These are phyloP conservation scores for Penicillium flavigenum DNA, from an alignment of 495 filamentous ascomycete genomes.

Conservation along the genomic window DNA sequence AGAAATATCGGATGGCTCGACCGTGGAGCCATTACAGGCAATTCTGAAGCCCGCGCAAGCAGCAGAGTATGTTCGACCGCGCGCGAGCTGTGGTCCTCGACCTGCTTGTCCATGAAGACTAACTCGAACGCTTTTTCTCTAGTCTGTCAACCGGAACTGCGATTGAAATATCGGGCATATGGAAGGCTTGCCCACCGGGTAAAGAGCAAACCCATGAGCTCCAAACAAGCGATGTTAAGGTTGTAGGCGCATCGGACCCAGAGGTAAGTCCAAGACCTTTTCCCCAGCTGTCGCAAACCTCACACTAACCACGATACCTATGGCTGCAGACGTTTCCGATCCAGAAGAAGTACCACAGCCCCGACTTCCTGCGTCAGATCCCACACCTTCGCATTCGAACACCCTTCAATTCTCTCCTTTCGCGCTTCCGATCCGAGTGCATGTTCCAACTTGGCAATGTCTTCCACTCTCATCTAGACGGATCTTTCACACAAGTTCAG, in stretches of 20 bases:
- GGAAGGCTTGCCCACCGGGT: conserved; percentile 68
- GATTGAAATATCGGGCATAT: conserved; percentile 74
- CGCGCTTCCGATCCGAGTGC: conserved; percentile 86
- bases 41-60: conserved; percentile 74
- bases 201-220: conserved; percentile 78
- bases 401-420: conserved; percentile 73
- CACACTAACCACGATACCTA: conserved; percentile 12
- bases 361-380: conserved; percentile 83
- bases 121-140: conserved; percentile 12
- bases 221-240: conserved; percentile 61
- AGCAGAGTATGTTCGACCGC: conserved; percentile 60
- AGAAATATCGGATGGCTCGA: conserved; percentile 84
- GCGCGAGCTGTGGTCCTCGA: background rate
- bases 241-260: conserved; percentile 75
- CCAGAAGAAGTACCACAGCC: conserved; percentile 89
- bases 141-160: conserved; percentile 80
- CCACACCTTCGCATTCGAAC: conserved; percentile 87
- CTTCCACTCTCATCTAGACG: conserved; percentile 56
- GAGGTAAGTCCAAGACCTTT: conserved; percentile 55
- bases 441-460: conserved; percentile 70
- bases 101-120: conserved; percentile 3
- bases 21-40: conserved; percentile 73
- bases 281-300: background rate
- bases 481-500: conserved; percentile 81
- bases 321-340: conserved; percentile 73